Evolutionary conservation across 306 rosid species (phyloP).

Genomic region (Cucumis sativus): Cucumber_9930_V3 NC_026655.2:19787001-19787500

Average conservation of each 20-base stretch:
- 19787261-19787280: neutral
- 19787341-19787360: neutral
- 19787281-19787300: neutral
- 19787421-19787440: constrained; percentile 56
- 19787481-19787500: neutral
- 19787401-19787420: constrained; percentile 28
- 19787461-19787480: constrained; percentile 43
- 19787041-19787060: neutral
- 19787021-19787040: neutral
- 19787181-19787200: neutral
- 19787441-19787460: constrained; percentile 47
- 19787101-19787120: neutral
- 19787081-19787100: neutral
- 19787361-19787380: constrained; percentile 36
- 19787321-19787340: constrained; percentile 4
- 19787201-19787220: neutral
- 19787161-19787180: neutral
- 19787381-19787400: constrained; percentile 27
- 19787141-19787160: neutral
- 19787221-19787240: neutral
- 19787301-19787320: neutral
- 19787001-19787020: neutral
- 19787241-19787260: neutral
- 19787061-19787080: no score
- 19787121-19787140: neutral